Base-by-base conservation (phyloP, 352 stramenopile species). In the Phytophthora sansomeana region DNA sequence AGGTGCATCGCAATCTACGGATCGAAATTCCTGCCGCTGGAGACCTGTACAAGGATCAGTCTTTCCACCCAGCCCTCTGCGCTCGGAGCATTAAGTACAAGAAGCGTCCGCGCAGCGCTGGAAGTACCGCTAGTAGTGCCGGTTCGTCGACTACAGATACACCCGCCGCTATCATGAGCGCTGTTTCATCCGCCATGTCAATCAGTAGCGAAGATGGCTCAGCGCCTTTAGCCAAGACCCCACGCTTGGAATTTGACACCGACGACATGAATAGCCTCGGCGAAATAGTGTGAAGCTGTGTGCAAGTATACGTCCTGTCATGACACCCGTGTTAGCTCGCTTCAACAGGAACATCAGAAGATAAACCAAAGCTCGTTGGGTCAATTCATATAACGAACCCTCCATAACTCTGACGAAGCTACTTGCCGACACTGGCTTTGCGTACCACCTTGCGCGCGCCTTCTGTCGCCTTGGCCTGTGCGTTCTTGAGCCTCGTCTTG, bases 21-120 rank as follows among this genome's bases (percentile, higher is more conserved):
- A 90, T 94, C 33, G 85, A 94, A 66, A 94, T 94, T 41, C 85
- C 85, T 16, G 74, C 79, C 0, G 85, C 80, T 1, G 82, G 83
- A 42, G 85, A 94, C 28, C 58, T 94, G 30, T 74, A 77, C 52
- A 94, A 94, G 64, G 85, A 94, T 62, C 52, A 76, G 35, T 81
- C 81, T 8, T 73, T 94, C 30, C 67, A 84, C 17, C 83, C 85
- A 28, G 83, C 81, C 1, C 46, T 78, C 4, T 78, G 74, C 14
- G 30, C 78, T 41, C 83, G 84, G 42, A 74, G 71, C 10, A 62
- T 56, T 35, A 92, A 90, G 74, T 74, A 81, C 71, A 87, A 87
- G 68, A 91, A 90, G 63, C 81, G 82, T 8, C 66, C 68, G 26
- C 77, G 77, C 11, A 73, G 67, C 53, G 56, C 53, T 38, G 52